Evolutionary conservation across 805 yeast species (phyloP).

Genomic region (Starmerella apicola): DNA sequence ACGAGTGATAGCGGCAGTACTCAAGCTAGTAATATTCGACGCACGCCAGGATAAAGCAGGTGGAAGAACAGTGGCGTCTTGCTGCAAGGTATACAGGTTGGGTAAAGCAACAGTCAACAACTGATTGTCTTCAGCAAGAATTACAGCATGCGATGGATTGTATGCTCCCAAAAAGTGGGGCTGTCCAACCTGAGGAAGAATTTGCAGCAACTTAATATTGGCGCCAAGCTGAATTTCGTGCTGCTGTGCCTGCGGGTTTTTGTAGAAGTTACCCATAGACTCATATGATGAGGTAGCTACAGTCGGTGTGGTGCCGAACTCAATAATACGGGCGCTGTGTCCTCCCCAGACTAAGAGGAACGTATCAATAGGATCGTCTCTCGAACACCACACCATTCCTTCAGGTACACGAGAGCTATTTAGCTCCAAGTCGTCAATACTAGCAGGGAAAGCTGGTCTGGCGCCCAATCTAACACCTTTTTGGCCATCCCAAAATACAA

Average conservation of each 20-base stretch:
- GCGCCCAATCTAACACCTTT: conserved; percentile 66
- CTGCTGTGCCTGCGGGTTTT: conserved; percentile 30
- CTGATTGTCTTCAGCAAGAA: conserved; percentile 26
- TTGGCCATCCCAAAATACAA: conserved; percentile 87
- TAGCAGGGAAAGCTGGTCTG: conserved; percentile 34
- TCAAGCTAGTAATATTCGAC: conserved; percentile 51
- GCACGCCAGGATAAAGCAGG: conserved; percentile 67
- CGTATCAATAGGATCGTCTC: conserved; percentile 67
- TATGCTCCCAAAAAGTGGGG: conserved; percentile 56
- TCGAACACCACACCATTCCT: conserved; percentile 60
- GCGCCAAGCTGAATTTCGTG: conserved; percentile 8
- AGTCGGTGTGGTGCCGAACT: conserved; percentile 69
- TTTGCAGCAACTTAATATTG: conserved; percentile 5
- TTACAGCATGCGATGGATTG: conserved; percentile 54
- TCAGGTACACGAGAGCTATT: conserved; percentile 14
- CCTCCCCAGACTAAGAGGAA: conserved; percentile 40
- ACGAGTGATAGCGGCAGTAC: conserved; percentile 45
- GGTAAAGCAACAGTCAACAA: conserved; percentile 15
- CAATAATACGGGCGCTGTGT: conserved; percentile 32
- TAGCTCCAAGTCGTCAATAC: conserved; percentile 14
- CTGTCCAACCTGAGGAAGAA: conserved; percentile 11
- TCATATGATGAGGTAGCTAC: conserved; percentile 74
- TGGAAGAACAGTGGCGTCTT: conserved; percentile 56
- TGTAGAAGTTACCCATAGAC: conserved; percentile 65
- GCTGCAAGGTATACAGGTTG: conserved; percentile 28